Evolutionary conservation across 768 basidiomycete species (phyloP), one percentile per base, ranked within the genome.

Genomic region (Clavulina sp.): DNA sequence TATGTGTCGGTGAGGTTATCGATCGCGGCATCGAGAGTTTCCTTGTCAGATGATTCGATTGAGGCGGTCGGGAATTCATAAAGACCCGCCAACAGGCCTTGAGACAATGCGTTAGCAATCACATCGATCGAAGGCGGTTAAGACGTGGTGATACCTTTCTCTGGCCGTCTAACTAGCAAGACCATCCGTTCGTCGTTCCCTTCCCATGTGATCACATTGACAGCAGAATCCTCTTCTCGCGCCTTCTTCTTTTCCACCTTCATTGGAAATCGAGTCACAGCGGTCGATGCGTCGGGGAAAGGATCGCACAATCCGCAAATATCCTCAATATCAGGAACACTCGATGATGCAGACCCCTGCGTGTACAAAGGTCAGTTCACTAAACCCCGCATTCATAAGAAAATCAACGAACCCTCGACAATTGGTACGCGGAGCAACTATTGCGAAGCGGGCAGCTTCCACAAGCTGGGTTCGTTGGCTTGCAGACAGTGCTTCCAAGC

Each of bases 401-500:
- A 30, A 21, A 4, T 9, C 6, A n/a, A 26, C n/a, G 44, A 26
- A 34, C 49, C 32, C 32, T 4, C 40, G 24, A 33, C n/a, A 46
- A 29, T 4, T 13, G 30, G 58, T 80, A 81, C 1, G 83, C 91
- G 18, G 69, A 65, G 60, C 92, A 97, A 67, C 75, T 74, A 21
- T 67, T 55, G 44, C 64, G 73, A 41, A 96, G 57, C 19, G 89
- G 86, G 64, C 92, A 96, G 18, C 66, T 59, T 18, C 59, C 65
- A 59, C 92, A 96, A 19, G 68, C 64, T 6, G 92, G 92, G 56
- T 83, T 76, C 55, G 77, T 78, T 38, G 84, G 80, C 64, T 82
- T 89, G 68, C 92, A 97, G 2, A 95, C 75, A 2, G 88, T 93
- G 62, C 84, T 85, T 47, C 92, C 92, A 4, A 96, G 76, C 62